Conservation (phyloP, 345 rosid species). For the Cochlearia excelsa region DNA sequence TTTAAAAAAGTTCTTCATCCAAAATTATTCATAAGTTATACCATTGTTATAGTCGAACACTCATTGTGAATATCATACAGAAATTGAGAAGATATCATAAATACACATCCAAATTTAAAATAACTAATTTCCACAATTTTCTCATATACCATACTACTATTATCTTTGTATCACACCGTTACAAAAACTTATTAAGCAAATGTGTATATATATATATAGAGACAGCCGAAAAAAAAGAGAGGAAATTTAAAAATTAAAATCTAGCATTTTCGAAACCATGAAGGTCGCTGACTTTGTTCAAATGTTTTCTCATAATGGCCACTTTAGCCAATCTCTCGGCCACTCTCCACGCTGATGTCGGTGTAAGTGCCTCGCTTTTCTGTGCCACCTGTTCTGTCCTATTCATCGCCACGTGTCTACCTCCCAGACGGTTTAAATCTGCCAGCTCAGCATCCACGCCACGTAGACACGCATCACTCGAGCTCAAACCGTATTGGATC, state of each 20-base stretch:
- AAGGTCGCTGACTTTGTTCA: conserved; percentile 92
- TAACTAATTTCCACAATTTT: too few species aligned
- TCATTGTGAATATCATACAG: too few species aligned
- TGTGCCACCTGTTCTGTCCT: not conserved
- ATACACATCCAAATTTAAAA: too few species aligned
- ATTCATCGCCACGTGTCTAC: conserved; percentile 20
- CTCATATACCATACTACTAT: conserved; percentile 17
- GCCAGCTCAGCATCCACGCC: conserved; percentile 64
- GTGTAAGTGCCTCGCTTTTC: conserved; percentile 61
- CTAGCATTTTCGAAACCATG: conserved; percentile 96
- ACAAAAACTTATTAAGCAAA: conserved; percentile 27
- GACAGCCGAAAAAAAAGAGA: not conserved
- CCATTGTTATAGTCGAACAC: too few species aligned
- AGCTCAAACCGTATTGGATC: conserved; percentile 43
- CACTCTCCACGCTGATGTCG: conserved; percentile 90
- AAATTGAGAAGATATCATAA: too few species aligned
- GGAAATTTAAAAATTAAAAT: conserved; percentile 40
- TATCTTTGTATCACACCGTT: conserved; percentile 32
- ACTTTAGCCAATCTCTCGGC: conserved; percentile 90
- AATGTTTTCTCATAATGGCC: conserved; percentile 80
- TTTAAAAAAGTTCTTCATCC: too few species aligned
- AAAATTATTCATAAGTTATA: too few species aligned
- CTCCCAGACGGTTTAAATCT: conserved; percentile 48
- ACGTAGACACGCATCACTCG: conserved; percentile 50
- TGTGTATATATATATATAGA: too few species aligned